Evolutionary conservation across 805 yeast species (phyloP).

Genomic region (Candida nonsorbophila): DNA sequence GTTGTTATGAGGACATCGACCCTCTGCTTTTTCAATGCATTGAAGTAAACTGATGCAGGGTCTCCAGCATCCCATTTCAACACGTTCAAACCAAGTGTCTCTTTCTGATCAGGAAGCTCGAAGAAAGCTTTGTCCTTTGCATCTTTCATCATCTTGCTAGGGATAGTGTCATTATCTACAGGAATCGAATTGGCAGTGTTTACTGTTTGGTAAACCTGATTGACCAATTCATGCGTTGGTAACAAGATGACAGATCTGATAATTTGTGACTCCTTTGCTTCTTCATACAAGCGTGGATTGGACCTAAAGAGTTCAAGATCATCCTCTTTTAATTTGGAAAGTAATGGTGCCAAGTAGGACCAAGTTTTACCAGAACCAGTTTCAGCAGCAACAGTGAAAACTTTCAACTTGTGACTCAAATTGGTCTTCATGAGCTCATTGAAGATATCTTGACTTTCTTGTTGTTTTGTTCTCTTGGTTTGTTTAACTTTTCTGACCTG

Average conservation of each 20-base stretch:
- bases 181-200: slow-evolving; percentile 19
- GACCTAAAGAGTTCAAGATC: slow-evolving; percentile 28
- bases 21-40: slow-evolving; percentile 38
- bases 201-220: slow-evolving; percentile 60
- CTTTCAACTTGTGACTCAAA: slow-evolving; percentile 36
- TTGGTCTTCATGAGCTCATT: slow-evolving; percentile 23
- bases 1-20: slow-evolving; percentile 82
- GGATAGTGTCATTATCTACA: slow-evolving; percentile 11
- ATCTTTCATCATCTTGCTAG: slow-evolving; percentile 9
- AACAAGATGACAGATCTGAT: slow-evolving; percentile 72
- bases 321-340: slow-evolving; percentile 62
- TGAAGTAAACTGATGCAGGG: slow-evolving; percentile 47
- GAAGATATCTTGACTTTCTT: slow-evolving; percentile 18
- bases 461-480: slow-evolving; percentile 12
- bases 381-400: slow-evolving; percentile 86
- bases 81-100: slow-evolving; percentile 36
- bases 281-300: slow-evolving; percentile 12
- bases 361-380: slow-evolving; percentile 97
- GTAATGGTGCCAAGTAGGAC: slow-evolving; percentile 76
- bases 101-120: slow-evolving; percentile 14
- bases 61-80: slow-evolving; percentile 62
- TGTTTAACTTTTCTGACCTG: slow-evolving; percentile 31
- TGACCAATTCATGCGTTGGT: slow-evolving; percentile 86
- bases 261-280: slow-evolving; percentile 20
- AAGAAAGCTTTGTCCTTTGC: slow-evolving; percentile 17